phyloP scores from a whole-genome alignment of 1,139 yeast genomes.

The Blastobotrys persicus region DNA sequence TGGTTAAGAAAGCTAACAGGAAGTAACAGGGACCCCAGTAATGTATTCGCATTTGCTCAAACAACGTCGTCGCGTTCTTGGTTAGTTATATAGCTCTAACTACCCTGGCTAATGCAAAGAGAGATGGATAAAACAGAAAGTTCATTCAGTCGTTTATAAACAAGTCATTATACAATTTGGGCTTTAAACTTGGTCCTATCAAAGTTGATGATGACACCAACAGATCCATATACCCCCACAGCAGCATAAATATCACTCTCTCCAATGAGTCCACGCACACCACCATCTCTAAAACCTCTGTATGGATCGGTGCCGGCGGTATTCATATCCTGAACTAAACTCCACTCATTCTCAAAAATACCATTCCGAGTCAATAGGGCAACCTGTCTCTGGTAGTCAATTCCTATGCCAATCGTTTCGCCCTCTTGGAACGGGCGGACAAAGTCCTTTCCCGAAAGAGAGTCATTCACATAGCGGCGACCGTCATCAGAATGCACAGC shows the following conservation, averaged over 20 bases:
- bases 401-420: conserved; percentile 31
- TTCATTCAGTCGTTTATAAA: background rate
- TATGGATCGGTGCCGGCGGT: conserved; percentile 23
- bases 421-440: conserved; percentile 25
- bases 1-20: no score
- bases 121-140: no score
- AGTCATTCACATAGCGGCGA: conserved; percentile 31
- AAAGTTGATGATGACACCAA: conserved; percentile 30
- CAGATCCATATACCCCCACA: conserved; percentile 31
- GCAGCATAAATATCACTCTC: conserved; percentile 31
- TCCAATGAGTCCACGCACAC: conserved; percentile 28
- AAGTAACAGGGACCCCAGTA: background rate
- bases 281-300: conserved; percentile 25
- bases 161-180: background rate
- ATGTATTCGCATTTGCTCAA: background rate
- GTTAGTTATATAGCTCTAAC: no score
- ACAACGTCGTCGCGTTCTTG: background rate
- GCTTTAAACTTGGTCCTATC: conserved; percentile 7
- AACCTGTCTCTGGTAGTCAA: conserved; percentile 25
- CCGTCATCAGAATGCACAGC: conserved; percentile 37
- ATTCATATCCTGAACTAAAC: conserved; percentile 22
- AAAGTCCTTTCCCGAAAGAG: conserved; percentile 29
- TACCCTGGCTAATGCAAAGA: no score
- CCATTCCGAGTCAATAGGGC: conserved; percentile 29
- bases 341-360: conserved; percentile 26